Evolutionary conservation across 164 flowering plant species (phyloP).

Genomic region (Macadamia tetraphylla): DNA sequence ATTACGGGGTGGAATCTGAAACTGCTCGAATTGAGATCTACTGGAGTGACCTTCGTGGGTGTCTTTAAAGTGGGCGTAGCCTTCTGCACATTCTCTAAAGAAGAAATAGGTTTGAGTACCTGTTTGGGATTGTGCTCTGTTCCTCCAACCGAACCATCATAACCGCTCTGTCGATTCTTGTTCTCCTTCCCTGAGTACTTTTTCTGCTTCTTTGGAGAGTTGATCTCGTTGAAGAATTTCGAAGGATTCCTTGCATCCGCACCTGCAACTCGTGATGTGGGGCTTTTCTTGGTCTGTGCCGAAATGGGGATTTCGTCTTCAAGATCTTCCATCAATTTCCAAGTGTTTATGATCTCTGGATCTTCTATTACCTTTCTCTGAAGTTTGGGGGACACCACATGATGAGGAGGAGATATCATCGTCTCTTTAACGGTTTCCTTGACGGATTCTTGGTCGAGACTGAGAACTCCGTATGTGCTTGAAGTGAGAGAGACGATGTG

Average conservation of each 20-base stretch:
- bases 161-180: constrained; percentile 17
- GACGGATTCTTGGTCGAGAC: constrained; percentile 38
- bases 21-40: constrained; percentile 20
- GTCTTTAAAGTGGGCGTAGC: constrained; percentile 28
- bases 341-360: constrained; percentile 74
- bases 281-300: constrained; percentile 40
- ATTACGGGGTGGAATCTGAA: constrained; percentile 25
- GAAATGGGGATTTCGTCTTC: constrained; percentile 47
- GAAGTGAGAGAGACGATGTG: constrained; percentile 96
- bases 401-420: constrained; percentile 32
- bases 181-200: constrained; percentile 72
- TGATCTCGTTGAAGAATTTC: constrained; percentile 41
- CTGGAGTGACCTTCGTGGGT: constrained; percentile 22
- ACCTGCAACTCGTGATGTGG: constrained; percentile 36
- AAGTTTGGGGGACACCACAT: constrained; percentile 4
- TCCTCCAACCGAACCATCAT: constrained; percentile 3
- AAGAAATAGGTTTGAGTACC: constrained; percentile 31
- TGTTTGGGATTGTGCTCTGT: constrained; percentile 40
- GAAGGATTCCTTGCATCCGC: constrained; percentile 39
- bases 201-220: constrained; percentile 48
- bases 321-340: constrained; percentile 85
- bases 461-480: constrained; percentile 69
- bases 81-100: constrained; percentile 29
- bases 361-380: constrained; percentile 15
- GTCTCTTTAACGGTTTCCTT: constrained; percentile 16